These are phyloP conservation scores for Syzygium aqueum DNA, from an alignment of 345 rosid species.

Conservation along the genomic window DNA sequence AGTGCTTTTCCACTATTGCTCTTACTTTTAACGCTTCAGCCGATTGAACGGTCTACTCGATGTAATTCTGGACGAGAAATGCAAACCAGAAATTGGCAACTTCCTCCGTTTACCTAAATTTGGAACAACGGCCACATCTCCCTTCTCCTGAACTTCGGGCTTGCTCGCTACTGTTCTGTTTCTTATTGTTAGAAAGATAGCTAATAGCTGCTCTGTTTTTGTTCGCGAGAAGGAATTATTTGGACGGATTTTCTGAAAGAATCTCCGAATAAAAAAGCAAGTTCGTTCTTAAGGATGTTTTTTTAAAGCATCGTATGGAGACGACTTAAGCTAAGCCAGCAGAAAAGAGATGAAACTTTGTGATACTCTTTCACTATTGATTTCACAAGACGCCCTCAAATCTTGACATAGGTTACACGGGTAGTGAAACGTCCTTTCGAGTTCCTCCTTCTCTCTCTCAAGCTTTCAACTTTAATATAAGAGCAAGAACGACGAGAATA, in stretches of 20 bases:
- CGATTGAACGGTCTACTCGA: background rate
- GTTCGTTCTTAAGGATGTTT: background rate
- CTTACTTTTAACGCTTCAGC: background rate
- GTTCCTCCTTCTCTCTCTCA: background rate
- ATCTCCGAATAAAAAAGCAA: background rate
- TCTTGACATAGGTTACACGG: background rate
- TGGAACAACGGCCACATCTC: background rate
- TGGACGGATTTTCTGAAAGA: background rate
- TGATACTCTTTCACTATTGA: background rate
- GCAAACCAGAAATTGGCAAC: background rate
- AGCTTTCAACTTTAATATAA: conserved; percentile 38
- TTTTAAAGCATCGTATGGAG: background rate
- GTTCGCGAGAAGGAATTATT: background rate
- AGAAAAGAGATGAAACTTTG: background rate
- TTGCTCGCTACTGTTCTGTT: background rate
- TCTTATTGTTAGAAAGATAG: background rate
- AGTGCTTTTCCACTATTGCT: background rate
- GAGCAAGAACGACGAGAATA: conserved; percentile 54
- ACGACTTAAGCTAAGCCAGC: background rate
- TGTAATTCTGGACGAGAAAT: background rate
- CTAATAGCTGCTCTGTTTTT: background rate
- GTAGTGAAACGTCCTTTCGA: background rate
- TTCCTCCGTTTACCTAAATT: background rate
- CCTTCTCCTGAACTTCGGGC: background rate
- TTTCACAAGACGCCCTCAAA: background rate